Percentiles rank a stretch among this genome's conserved stretches.
Conservation (phyloP, 2,329 filamentous ascomycete genomes). For the Cladosporium cucumerinum region DNA sequence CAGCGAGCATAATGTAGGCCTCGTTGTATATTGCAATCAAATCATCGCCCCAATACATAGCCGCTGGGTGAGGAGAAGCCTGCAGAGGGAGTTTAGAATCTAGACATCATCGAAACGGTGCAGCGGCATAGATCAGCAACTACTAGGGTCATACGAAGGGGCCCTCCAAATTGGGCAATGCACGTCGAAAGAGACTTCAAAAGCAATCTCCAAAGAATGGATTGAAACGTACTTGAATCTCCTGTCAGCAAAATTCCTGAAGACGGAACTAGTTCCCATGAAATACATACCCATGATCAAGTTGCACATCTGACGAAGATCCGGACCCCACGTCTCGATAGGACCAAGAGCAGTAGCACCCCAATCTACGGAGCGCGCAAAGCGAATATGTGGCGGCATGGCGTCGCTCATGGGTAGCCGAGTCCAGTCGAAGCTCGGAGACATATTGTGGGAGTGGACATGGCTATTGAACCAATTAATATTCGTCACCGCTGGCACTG, state of each 20-base stretch:
- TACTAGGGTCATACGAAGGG: neutral
- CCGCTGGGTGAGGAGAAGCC: conserved; percentile 60
- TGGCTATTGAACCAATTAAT: conserved; percentile 32
- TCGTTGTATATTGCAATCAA: conserved; percentile 69
- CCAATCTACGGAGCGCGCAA: conserved; percentile 72
- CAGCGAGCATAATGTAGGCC: conserved; percentile 66
- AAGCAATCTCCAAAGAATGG: neutral
- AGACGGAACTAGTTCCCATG: neutral
- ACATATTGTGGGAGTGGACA: conserved; percentile 21
- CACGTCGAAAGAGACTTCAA: neutral
- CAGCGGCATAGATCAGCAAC: neutral
- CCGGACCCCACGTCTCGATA: conserved; percentile 68
- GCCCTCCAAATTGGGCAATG: neutral
- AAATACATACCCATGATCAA: conserved; percentile 59
- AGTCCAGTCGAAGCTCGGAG: conserved; percentile 70
- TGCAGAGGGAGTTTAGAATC: neutral
- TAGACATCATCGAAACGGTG: neutral
- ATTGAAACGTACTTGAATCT: neutral
- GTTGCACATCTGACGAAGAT: conserved; percentile 75
- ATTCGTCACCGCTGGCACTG: conserved; percentile 25
- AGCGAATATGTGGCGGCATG: conserved; percentile 68
- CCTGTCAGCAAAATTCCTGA: neutral
- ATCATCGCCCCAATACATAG: conserved; percentile 69
- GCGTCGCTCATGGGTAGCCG: conserved; percentile 61
- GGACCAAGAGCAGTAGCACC: conserved; percentile 68